Evolutionary conservation across 805 yeast genomes (phyloP), one percentile per base, ranked within the genome.

Genomic region (Metschnikowia colocasiae): DNA sequence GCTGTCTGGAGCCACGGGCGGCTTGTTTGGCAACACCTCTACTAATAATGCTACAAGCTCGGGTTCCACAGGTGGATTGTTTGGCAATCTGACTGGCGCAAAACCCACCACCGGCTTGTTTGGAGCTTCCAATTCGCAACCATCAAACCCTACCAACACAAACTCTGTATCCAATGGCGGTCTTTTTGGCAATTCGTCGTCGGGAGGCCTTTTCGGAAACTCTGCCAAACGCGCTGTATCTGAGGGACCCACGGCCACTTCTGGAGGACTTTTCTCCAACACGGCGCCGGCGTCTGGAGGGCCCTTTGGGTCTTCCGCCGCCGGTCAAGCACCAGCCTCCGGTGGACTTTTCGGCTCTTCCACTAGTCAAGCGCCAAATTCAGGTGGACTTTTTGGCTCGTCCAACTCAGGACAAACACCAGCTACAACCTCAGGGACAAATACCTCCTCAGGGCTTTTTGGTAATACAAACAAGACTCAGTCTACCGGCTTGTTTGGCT

Each of bases 311-410:
- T 34, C 38, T 27, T 29, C 47, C 22, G 15, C 48, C 3, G 8
- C 35, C 25, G 22, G 26, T n/a, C 26, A 29, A 13, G 15, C 30
- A 4, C 36, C 42, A 12, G 16, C 25, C 2, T 23, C 37, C 9
- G 44, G 42, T 18, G 12, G 74, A 65, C n/a, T 66, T 60, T 36
- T 65, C 61, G 16, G 65, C 54, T 20, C 54, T 55, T 2, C 55
- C 57, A 25, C 35, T 12, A 7, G 36, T 8, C 41, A 19, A 27
- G 25, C 32, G 8, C 41, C 31, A 25, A n/a, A 50, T n/a, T 40
- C 58, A 20, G 63, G 67, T n/a, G 65, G 67, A 13, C 52, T 43
- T 26, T 48, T 47, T 39, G 50, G 48, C 19, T 40, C 29, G 37
- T 22, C 41, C 19, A 45, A 22, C 37, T 22, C 31, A 23, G 36